phyloP scores from a whole-genome alignment of 495 filamentous ascomycete genomes.

The Talaromyces ruber region DNA sequence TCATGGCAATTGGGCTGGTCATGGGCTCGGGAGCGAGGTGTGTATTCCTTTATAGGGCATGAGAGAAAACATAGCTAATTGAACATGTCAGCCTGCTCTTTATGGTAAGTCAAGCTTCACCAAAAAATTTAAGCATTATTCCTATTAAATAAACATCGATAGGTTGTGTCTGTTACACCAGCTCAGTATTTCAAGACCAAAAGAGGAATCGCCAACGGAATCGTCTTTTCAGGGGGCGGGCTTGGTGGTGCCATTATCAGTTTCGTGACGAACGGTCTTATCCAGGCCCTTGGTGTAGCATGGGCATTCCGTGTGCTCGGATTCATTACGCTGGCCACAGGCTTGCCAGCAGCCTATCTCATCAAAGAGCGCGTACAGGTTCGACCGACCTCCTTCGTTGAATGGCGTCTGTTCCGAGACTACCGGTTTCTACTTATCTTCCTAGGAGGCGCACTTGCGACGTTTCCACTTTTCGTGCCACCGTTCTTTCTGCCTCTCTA shows the following conservation, averaged over 20 bases:
- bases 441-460: conserved; percentile 45
- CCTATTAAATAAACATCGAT: neutral
- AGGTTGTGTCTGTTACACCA: conserved; percentile 37
- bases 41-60: conserved; percentile 2
- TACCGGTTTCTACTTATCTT: conserved; percentile 43
- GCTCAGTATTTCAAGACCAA: conserved; percentile 48
- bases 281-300: conserved; percentile 34
- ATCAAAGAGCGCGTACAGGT: conserved; percentile 45
- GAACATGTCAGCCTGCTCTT: conserved; percentile 13
- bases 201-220: conserved; percentile 47
- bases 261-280: conserved; percentile 37
- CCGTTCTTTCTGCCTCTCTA: conserved; percentile 51
- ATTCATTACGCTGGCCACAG: conserved; percentile 35
- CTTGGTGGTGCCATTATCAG: conserved; percentile 44
- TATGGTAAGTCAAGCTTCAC: conserved; percentile 17
- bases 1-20: conserved; percentile 46
- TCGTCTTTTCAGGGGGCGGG: conserved; percentile 46
- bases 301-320: conserved; percentile 50
- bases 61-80: neutral
- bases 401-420: conserved; percentile 44
- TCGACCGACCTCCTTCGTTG: conserved; percentile 34
- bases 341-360: conserved; percentile 47
- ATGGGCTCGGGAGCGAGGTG: conserved; percentile 44
- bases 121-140: neutral
- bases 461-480: conserved; percentile 53